Base-by-base conservation (phyloP, 2,329 filamentous ascomycete species). In the Fusarium dimerum region DNA sequence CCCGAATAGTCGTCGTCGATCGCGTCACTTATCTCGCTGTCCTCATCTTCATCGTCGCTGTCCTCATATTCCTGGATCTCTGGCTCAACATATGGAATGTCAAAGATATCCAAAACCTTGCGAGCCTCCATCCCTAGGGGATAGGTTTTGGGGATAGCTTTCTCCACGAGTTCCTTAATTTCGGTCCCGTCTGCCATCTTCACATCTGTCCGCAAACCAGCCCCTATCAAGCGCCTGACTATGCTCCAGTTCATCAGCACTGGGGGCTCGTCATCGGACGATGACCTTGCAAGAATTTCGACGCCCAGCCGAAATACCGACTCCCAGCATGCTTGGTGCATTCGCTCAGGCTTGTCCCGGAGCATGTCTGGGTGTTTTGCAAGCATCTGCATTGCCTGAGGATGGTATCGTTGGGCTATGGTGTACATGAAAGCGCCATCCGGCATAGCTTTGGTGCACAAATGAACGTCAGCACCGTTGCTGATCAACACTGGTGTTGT, bases 401-500 rank as follows among this genome's bases (percentile, higher is more conserved):
- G 55, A 15, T 66, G 63, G 40, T 65, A 66, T 3, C 56, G 51
- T 47, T 63, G 60, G 20, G 55, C 61, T 51, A 66, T 61, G 11
- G 58, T 57, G 51, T 61, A 66, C 55, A 66, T 66, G 41, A 66
- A 62, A 36, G 63, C 63, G 7, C 63, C 63, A 16, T 66, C 58
- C 29, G 63, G 63, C 63, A 66, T 66, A 5, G 60, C 47, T 20
- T 45, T 47, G 11, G 63, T 66, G 1, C 52, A 12, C 61, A 66
- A 62, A 39, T 64, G 40, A 29, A 66, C 54, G 20, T 66, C 60
- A 13, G 63, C 63, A 3, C 63, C 63, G 0, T 55, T 60, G 15
- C 62, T 63, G n/a, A 66, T 60, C 36, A 66, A 52, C 10, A 63
- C 57, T 2, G 63, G 63, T 13, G 63, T 66, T n/a, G 63, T 63